Percentiles rank a stretch among this genome's conserved stretches.
Conservation (phyloP, 768 basidiomycete species). For the Termitomyces titanicus region DNA sequence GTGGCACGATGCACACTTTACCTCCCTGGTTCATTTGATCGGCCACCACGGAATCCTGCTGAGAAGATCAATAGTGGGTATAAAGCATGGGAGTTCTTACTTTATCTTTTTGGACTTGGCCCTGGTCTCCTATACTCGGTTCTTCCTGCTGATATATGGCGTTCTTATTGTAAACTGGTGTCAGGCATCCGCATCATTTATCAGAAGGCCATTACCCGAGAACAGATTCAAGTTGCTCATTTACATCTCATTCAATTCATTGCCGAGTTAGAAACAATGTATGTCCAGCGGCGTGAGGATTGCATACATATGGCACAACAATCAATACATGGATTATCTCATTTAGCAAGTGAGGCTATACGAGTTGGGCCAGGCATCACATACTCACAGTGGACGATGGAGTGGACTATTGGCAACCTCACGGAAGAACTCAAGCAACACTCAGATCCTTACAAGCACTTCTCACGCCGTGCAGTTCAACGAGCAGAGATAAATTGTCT, state of each 20-base stretch:
- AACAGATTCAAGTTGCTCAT: constrained; percentile 2
- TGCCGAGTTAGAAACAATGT: constrained; percentile 30
- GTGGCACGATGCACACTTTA: neutral
- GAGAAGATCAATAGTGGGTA: neutral
- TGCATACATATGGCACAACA: constrained; percentile 34
- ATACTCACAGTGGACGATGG: constrained; percentile 19
- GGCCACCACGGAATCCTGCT: neutral
- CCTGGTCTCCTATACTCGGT: constrained; percentile 9
- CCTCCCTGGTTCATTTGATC: constrained; percentile 1
- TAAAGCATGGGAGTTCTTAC: constrained; percentile 11
- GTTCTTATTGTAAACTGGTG: constrained; percentile 12
- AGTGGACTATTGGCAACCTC: constrained; percentile 7
- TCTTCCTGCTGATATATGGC: constrained; percentile 7
- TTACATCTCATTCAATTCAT: constrained; percentile 22
- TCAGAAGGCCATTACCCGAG: constrained; percentile 1
- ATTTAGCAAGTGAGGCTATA: no score
- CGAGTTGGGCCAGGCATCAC: constrained; percentile 25
- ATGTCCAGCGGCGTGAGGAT: constrained; percentile 22
- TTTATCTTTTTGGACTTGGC: constrained; percentile 11
- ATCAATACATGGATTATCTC: no score
- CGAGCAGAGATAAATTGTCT: constrained; percentile 18
- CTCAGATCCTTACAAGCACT: constrained; percentile 17
- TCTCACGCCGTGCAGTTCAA: constrained; percentile 14
- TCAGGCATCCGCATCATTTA: constrained; percentile 6
- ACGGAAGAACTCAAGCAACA: constrained; percentile 14